Percentiles rank a stretch among this genome's conserved stretches.
Evolutionary conservation across 2,329 filamentous ascomycete species (phyloP).

Genomic region (Cercospora beticola): DNA sequence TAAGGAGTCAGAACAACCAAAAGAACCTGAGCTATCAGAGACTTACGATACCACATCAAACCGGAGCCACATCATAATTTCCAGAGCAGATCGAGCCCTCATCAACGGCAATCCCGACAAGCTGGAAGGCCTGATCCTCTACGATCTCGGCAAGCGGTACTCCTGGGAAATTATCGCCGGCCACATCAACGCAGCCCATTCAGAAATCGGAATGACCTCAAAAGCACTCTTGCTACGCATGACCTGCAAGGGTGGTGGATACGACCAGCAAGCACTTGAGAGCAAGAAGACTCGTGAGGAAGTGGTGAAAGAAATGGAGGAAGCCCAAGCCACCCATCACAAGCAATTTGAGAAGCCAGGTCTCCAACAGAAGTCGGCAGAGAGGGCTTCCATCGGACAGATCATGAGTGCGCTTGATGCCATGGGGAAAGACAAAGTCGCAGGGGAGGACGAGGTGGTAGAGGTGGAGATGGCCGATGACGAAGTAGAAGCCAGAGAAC

Average conservation of each 20-base stretch:
- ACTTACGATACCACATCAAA: not conserved
- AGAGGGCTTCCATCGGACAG: not conserved
- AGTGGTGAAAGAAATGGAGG: not conserved
- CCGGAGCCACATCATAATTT: not conserved
- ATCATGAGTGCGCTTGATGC: not conserved
- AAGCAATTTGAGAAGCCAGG: not conserved
- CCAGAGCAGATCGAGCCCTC: not conserved
- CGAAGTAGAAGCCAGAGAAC: too few species aligned
- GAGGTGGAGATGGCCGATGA: too few species aligned
- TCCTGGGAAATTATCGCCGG: not conserved
- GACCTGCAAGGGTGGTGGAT: not conserved
- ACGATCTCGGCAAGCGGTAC: not conserved
- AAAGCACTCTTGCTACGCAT: not conserved
- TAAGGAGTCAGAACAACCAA: too few species aligned
- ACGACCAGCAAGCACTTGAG: not conserved
- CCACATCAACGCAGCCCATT: not conserved
- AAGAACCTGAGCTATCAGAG: not conserved
- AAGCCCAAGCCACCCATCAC: not conserved
- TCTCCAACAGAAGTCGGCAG: not conserved
- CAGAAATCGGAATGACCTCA: not conserved
- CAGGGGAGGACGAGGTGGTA: too few species aligned
- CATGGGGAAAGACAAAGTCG: not conserved
- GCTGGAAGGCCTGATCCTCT: not conserved
- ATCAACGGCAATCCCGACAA: not conserved
- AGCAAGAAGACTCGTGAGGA: not conserved